Evolutionary conservation across 192 early-diverging fungal genomes (phyloP), one percentile per base, ranked within the genome.

Genomic region (Coemansia sp.): DNA sequence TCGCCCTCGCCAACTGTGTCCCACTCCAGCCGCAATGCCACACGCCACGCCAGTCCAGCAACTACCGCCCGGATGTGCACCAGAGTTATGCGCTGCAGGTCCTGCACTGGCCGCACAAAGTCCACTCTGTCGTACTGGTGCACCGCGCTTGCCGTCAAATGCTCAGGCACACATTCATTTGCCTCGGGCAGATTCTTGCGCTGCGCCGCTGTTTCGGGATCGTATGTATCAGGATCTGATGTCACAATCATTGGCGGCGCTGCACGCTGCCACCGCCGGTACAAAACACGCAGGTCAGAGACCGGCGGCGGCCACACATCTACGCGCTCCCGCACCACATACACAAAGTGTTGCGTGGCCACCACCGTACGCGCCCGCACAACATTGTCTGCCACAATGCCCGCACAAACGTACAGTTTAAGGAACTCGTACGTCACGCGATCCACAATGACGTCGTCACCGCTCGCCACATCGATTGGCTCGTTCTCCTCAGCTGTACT

Each of bases 351-450:
- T 27, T 65, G 74, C 20, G 82, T 70, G 8, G 64, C 82, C 0
- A 74, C 74, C 16, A 81, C 63, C 45, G 77, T 78, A 24, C 65
- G 35, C 18, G 81, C 70, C 41, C 57, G 35, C 12, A 81, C 72
- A 1, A 65, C 73, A 11, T 41, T 22, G 13, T 6, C 51, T 18
- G 57, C 45, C 37, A 50, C 62, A 8, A 47, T 41, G 2, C 74
- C 82, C 19, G 74, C 74, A 38, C 74, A 74, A 19, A 80, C 70
- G 56, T 83, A 83, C 14, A 83, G 66, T 51, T 77, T 73, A 10
- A 83, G 69, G 54, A 83, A 83, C 68, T 83, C 82, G 63, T 77
- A 83, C 3, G 76, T 83, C 20, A 83, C 82, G 38, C 77, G 74
- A 61, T 83, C 82, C 20, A 83, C 69, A 13, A 81, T 71, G 20